Evolutionary conservation across 2,329 filamentous ascomycete species (phyloP).

Genomic region (Bertia moriformis): DNA sequence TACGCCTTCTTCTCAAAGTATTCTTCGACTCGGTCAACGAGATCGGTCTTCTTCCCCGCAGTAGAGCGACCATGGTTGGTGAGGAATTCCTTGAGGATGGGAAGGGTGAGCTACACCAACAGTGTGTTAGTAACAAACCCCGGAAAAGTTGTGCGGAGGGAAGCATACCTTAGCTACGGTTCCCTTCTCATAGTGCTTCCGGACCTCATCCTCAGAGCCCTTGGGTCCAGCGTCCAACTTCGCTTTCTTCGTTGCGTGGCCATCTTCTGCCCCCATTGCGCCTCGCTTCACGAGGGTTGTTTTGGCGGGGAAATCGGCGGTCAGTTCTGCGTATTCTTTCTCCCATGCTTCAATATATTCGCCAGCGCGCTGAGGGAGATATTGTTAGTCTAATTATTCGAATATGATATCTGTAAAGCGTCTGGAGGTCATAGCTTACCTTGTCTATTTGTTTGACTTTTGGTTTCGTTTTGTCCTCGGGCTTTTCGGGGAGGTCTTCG

Average conservation of each 20-base stretch:
- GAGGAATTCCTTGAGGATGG: conserved; percentile 33
- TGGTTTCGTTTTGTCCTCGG: conserved; percentile 66
- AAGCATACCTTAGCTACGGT: conserved; percentile 17
- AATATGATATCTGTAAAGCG: conserved; percentile 10
- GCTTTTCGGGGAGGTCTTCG: conserved; percentile 68
- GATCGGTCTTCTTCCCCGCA: conserved; percentile 34
- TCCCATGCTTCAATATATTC: conserved; percentile 6
- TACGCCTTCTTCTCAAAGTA: conserved; percentile 35
- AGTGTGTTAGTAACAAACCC: conserved; percentile 25
- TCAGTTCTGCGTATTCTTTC: neutral
- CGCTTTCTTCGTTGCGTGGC: neutral
- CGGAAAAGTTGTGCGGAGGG: conserved; percentile 29
- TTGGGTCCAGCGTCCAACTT: neutral
- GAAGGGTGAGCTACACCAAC: conserved; percentile 39
- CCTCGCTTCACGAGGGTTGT: neutral
- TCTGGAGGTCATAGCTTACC: conserved; percentile 71
- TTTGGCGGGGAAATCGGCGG: neutral
- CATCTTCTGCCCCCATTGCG: neutral
- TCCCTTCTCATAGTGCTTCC: conserved; percentile 2
- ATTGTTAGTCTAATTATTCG: conserved; percentile 17
- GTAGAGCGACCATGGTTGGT: conserved; percentile 29
- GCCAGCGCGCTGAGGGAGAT: conserved; percentile 35
- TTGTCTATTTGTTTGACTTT: conserved; percentile 81
- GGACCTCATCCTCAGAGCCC: neutral
- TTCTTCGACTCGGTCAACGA: conserved; percentile 38